Evolutionary conservation across 768 basidiomycete genomes (phyloP), one percentile per base, ranked within the genome.

Genomic region (Saitozyma sp.): DNA sequence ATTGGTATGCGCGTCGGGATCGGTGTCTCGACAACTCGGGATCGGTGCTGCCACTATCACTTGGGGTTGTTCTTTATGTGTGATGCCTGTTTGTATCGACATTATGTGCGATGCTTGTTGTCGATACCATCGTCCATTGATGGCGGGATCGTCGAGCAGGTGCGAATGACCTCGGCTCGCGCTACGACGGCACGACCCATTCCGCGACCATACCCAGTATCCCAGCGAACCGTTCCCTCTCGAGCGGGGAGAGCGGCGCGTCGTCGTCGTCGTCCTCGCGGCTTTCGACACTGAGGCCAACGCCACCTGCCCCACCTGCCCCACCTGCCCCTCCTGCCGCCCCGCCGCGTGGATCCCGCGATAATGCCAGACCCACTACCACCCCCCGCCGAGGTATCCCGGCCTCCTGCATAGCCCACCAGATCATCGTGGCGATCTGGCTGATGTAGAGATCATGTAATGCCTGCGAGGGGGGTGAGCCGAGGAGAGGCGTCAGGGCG

Each of bases 371-470:
- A 0, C 89, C 91, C 42, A 95, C 85, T 0, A 94, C 81, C 8
- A 94, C 85, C 45, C 84, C 85, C 62, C 84, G 82, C 56, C 87
- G 82, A 29, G 79, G 70, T 48, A 70, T 79, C 49, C 82, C 75
- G n/a, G 80, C 74, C 57, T 83, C 62, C 82, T 58, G 84, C 71
- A 69, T 39, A 14, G 56, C 67, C 72, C 83, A 82, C 89, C 92
- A 96, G 7, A 93, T 77, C 38, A 94, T 82, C 0, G 91, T 91
- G 0, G 92, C 90, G 50, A 92, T 87, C 70, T 96, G 93, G n/a
- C 87, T 82, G 0, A 87, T 87, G 78, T 94, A 95, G 0, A 95
- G 82, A 42, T 87, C 86, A 73, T 94, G 85, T 20, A 95, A 79
- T 0, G 86, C 86, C 54, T 87, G 86, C 62, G 86, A 74, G 58